Evolutionary conservation across 2,329 filamentous ascomycete genomes (phyloP).

Genomic region (Neopestalotiopsis sp.): DNA sequence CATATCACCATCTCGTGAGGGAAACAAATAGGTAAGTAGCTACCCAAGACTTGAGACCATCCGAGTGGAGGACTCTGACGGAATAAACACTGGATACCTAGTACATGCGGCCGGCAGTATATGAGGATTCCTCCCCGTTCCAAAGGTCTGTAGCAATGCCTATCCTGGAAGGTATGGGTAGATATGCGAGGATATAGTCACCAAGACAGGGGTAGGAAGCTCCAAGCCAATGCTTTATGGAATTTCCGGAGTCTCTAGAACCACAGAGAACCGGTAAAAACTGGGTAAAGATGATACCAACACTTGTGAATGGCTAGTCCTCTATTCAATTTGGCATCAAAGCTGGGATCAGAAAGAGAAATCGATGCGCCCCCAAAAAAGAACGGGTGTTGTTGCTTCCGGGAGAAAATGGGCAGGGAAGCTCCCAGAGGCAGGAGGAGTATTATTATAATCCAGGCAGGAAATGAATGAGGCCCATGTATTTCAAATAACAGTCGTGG

Average conservation of each 20-base stretch:
- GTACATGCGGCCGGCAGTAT: not conserved
- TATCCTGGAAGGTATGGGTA: not conserved
- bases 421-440: not conserved
- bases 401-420: not conserved
- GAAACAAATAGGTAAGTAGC: not conserved
- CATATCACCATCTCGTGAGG: slow-evolving; percentile 21
- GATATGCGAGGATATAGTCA: not conserved
- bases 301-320: not conserved
- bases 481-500: no score
- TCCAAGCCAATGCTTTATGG: not conserved
- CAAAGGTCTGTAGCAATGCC: not conserved
- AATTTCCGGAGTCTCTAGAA: not conserved
- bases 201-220: not conserved
- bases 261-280: not conserved
- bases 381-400: not conserved
- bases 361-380: not conserved
- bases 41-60: not conserved
- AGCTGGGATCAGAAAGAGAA: not conserved
- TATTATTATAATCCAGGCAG: not conserved
- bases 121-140: not conserved
- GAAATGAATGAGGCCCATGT: not conserved
- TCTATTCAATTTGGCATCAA: not conserved
- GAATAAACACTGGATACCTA: not conserved
- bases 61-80: not conserved
- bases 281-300: not conserved